These are phyloP conservation scores for Stellera chamaejasme DNA, from an alignment of 345 rosid species.

Conservation along the genomic window DNA sequence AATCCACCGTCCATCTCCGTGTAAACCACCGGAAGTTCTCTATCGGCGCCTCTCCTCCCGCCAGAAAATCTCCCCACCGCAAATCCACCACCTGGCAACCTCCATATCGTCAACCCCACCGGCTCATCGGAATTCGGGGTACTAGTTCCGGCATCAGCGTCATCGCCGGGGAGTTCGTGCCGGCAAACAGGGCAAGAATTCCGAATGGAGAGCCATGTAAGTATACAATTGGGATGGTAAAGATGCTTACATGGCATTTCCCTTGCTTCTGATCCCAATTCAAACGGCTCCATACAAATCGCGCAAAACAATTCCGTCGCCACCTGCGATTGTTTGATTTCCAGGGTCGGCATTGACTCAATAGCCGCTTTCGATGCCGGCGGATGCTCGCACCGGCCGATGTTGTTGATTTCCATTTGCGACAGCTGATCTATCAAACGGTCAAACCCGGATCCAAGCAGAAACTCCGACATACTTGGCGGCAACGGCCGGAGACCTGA, in stretches of 20 bases:
- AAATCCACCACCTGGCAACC: constrained; percentile 87
- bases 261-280: constrained; percentile 52
- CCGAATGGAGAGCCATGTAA: constrained; percentile 82
- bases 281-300: constrained; percentile 78
- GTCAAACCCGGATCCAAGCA: constrained; percentile 85
- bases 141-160: background rate
- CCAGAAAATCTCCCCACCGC: constrained; percentile 89
- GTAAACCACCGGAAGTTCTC: constrained; percentile 75
- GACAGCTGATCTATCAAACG: constrained; percentile 72
- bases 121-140: constrained; percentile 22
- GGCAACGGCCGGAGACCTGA: constrained; percentile 83
- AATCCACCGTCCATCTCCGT: constrained; percentile 93
- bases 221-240: constrained; percentile 82
- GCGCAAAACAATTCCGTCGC: constrained; percentile 69
- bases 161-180: constrained; percentile 60
- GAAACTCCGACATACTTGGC: constrained; percentile 68
- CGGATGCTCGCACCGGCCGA: constrained; percentile 47
- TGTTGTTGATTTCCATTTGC: constrained; percentile 59
- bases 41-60: constrained; percentile 57
- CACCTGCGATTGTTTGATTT: constrained; percentile 30
- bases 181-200: constrained; percentile 96
- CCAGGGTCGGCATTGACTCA: constrained; percentile 65
- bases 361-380: constrained; percentile 89
- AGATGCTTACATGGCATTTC: constrained; percentile 97
- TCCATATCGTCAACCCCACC: constrained; percentile 88